Evolutionary conservation across 169 alveolate species (phyloP), one percentile per base, ranked within the genome.

Genomic region (Eimeria tenella): DNA sequence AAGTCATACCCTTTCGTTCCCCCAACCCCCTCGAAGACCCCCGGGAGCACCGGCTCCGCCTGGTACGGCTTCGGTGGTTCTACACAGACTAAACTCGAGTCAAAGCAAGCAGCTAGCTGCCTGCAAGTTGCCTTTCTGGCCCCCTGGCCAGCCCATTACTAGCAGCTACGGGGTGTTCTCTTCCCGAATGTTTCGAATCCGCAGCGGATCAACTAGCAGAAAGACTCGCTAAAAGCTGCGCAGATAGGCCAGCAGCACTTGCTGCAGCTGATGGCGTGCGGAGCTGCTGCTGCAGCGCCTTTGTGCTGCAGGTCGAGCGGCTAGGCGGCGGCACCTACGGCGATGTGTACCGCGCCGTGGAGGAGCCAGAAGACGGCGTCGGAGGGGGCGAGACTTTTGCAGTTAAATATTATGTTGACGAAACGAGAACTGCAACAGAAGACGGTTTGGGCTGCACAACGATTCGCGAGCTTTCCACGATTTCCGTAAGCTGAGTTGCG

Each of bases 261-360:
- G 42, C 42, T 31, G 42, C 42, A 31, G 42, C 42, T 31, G 42
- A 31, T 0, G 42, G 42, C 42, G 42, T 2, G 42, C 42, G 82
- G 52, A n/a, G 55, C 82, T 23, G 50, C 6, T 71, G 52, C 15
- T 6, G 17, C 10, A 7, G 6, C 31, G 6, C 31, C 52, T 71
- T 71, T 71, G 8, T 9, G 15, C n/a, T n/a, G 49, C 94, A 91
- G 94, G 86, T 91, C 8, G 91, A 91, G 23, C 58, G 94, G 15
- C 74, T 98, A 75, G 99, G 99, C 11, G 97, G 98, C 9, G 99
- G 99, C 11, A 97, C 99, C 7, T 98, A 97, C 89, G 99, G 99
- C 56, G 99, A 98, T 90, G 99, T 98, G 31, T 98, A 97, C 94
- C 93, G 97, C 79, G 99, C 98, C 17, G 94, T 94, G 25, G 95